Conservation (phyloP, 1,139 yeast species). For the Lodderomyces theae region DNA sequence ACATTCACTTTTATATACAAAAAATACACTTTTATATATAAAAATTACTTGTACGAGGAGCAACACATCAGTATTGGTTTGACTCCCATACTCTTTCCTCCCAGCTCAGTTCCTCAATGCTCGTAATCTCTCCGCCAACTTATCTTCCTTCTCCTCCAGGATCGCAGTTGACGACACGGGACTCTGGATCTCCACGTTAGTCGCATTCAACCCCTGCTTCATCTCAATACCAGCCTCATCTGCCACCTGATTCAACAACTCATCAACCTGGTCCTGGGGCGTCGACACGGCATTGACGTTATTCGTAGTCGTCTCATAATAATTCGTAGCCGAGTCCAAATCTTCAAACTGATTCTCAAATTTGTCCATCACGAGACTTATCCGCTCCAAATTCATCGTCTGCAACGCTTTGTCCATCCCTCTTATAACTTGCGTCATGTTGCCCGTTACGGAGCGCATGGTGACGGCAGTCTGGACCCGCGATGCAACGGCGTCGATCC, state of each 20-base stretch:
- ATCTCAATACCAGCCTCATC: slow-evolving; percentile 97
- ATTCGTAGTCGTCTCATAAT: slow-evolving; percentile 87
- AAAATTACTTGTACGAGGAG: no score
- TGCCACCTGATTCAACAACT: slow-evolving; percentile 87
- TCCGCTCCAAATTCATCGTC: slow-evolving; percentile 90
- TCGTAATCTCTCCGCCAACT: slow-evolving; percentile 79
- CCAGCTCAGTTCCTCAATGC: slow-evolving; percentile 56
- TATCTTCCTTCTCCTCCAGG: slow-evolving; percentile 80
- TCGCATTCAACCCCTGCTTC: slow-evolving; percentile 71
- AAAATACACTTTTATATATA: background rate
- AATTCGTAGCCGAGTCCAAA: slow-evolving; percentile 88
- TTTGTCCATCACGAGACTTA: slow-evolving; percentile 94
- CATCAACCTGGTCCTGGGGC: slow-evolving; percentile 95
- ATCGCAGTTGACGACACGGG: slow-evolving; percentile 37
- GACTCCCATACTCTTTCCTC: no score
- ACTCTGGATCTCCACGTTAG: slow-evolving; percentile 44
- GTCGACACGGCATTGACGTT: slow-evolving; percentile 85
- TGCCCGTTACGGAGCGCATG: slow-evolving; percentile 90
- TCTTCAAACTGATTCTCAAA: slow-evolving; percentile 96
- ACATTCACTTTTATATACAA: background rate
- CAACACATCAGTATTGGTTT: no score
- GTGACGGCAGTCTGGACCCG: slow-evolving; percentile 97
- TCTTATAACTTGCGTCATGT: slow-evolving; percentile 86
- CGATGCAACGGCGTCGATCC: slow-evolving; percentile 95
- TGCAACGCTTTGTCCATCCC: slow-evolving; percentile 98